phyloP scores from a whole-genome alignment of 1,139 yeast species.

The Citeromyces hawaiiensis region DNA sequence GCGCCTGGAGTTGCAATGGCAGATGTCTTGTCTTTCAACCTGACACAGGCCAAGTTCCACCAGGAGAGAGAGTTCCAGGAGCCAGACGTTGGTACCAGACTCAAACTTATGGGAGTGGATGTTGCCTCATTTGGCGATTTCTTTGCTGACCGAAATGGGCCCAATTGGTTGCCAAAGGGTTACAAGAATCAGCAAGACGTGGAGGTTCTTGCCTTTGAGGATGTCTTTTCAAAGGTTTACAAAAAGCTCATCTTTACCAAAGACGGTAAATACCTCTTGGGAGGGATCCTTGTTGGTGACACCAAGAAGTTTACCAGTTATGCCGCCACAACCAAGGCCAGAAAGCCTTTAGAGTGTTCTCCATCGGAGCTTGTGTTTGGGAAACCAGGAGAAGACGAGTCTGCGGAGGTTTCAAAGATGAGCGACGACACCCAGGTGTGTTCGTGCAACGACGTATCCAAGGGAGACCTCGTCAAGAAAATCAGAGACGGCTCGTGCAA shows the following conservation, averaged over 20 bases:
- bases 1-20: constrained; percentile 22
- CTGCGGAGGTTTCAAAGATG: constrained; percentile 11
- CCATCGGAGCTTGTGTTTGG: constrained; percentile 19
- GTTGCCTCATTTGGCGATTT: constrained; percentile 22
- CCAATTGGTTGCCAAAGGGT: constrained; percentile 17
- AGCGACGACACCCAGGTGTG: constrained; percentile 20
- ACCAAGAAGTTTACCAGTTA: constrained; percentile 17
- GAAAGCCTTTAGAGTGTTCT: constrained; percentile 15
- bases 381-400: constrained; percentile 13
- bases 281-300: constrained; percentile 20
- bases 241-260: constrained; percentile 18
- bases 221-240: constrained; percentile 19
- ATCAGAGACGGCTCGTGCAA: constrained; percentile 16
- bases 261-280: constrained; percentile 19
- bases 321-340: constrained; percentile 13
- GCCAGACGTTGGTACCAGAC: constrained; percentile 19
- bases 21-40: constrained; percentile 17
- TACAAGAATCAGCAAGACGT: constrained; percentile 9
- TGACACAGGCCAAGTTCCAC: constrained; percentile 19
- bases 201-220: constrained; percentile 15
- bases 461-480: constrained; percentile 15
- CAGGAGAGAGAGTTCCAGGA: constrained; percentile 14
- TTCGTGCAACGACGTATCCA: constrained; percentile 19
- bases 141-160: constrained; percentile 18
- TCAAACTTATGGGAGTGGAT: constrained; percentile 21